Evolutionary conservation across 495 filamentous ascomycete species (phyloP), one percentile per base, ranked within the genome.

Genomic region (Penicillium angulare): DNA sequence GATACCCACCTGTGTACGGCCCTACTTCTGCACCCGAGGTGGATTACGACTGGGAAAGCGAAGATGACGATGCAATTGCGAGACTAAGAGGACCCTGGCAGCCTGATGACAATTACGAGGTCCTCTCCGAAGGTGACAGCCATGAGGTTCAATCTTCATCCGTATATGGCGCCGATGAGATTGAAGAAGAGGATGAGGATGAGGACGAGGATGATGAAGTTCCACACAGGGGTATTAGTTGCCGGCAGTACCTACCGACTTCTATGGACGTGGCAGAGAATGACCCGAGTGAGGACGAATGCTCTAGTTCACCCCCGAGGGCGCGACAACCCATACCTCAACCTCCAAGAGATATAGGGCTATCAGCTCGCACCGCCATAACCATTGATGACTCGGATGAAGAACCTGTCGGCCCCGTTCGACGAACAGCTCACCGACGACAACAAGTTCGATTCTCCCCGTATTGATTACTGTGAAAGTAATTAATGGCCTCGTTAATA

Each of bases 341-440:
- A 27, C 13, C 40, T 9, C 13, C 43, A 22, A 41, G 48, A 23
- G 23, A 8, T 20, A 44, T 40, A 16, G 53, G 52, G 3, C 20
- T 38, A 27, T 27, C 47, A 18, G 38, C 46, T 5, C 22, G 29
- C 5, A 56, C 54, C 27, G 56, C 54, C 18, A 65, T 65, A 20
- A 43, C 59, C 8, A 57, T 65, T n/a, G 60, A 63, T 43, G 62
- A 60, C 39, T 65, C 62, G 9, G 62, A 48, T 27, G 62, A 65
- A 0, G 59, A 63, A 45, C 62, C 62, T 4, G 54, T 65, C 17
- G 59, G 59, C 5, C 62, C 62, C 15, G 38, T 63, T 39, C 51
- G 62, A 53, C 52, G 59, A 57, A 32, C 48, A 22, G 34, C 44
- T 7, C 61, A 62, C 24, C 33, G 62, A 38, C 53, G 59, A 18